These are phyloP conservation scores for Epichloe typhina DNA, from an alignment of 2,329 filamentous ascomycete genomes.

Conservation along the genomic window DNA sequence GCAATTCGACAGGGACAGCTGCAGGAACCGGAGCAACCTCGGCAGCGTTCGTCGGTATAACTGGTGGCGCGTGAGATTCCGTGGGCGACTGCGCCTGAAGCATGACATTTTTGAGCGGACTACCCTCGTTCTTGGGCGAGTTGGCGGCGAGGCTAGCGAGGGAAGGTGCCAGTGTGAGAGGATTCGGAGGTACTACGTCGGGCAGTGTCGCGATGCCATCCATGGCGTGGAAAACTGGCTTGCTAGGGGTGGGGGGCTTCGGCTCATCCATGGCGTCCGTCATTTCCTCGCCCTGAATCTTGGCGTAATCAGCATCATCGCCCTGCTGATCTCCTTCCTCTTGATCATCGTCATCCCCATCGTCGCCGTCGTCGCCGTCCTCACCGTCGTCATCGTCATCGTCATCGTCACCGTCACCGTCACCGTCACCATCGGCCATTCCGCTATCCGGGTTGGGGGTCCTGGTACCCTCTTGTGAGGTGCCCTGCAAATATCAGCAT, in stretches of 20 bases:
- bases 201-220: constrained; percentile 12
- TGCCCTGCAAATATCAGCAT: constrained; percentile 15
- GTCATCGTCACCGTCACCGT: constrained; percentile 27
- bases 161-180: constrained; percentile 20
- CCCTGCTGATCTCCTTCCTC: constrained; percentile 34
- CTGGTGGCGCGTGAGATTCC: constrained; percentile 14
- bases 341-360: constrained; percentile 33
- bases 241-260: constrained; percentile 12
- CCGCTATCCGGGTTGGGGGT: constrained; percentile 35
- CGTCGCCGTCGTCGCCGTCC: constrained; percentile 33
- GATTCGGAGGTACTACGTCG: constrained; percentile 13
- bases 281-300: constrained; percentile 24
- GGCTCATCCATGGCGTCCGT: constrained; percentile 19
- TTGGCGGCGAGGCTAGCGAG: constrained; percentile 13
- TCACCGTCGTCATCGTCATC: constrained; percentile 33
- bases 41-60: background rate
- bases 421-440: constrained; percentile 37
- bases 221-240: constrained; percentile 14
- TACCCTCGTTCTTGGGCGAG: constrained; percentile 31
- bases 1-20: constrained; percentile 3
- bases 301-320: constrained; percentile 27
- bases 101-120: constrained; percentile 39
- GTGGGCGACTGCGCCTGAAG: constrained; percentile 34
- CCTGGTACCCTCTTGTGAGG: constrained; percentile 31
- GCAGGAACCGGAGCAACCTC: background rate